These are phyloP conservation scores for Lactifluus hygrophoroides DNA, from an alignment of 768 basidiomycete species.

Conservation along the genomic window DNA sequence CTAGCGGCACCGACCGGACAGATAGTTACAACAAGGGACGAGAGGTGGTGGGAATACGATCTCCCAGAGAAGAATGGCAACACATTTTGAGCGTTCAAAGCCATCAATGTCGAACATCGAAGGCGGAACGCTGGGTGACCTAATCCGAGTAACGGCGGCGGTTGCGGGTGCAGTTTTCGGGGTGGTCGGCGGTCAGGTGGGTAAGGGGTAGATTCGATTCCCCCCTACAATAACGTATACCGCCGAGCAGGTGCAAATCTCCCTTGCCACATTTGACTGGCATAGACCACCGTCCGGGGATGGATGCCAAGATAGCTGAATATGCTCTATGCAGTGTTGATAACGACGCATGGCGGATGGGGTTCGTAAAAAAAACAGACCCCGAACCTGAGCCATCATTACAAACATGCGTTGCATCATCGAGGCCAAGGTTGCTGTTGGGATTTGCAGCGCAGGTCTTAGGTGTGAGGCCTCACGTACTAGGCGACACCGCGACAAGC, in stretches of 20 bases:
- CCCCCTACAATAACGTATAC: slow-evolving; percentile 13
- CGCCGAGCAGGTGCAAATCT: not conserved
- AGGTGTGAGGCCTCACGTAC: not conserved
- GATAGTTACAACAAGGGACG: not conserved
- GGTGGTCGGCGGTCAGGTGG: not conserved
- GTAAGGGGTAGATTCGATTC: not conserved
- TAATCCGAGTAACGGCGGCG: not conserved
- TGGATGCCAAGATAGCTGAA: not conserved
- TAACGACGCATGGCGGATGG: slow-evolving; percentile 13
- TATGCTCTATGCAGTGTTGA: not conserved
- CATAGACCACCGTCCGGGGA: not conserved
- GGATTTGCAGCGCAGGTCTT: not conserved
- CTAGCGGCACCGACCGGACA: slow-evolving; percentile 1
- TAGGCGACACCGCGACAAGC: not conserved
- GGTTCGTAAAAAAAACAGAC: not conserved
- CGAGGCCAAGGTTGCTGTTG: not conserved
- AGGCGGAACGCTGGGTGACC: not conserved
- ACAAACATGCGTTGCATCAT: not conserved
- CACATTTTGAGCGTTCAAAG: not conserved
- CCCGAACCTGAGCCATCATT: not conserved
- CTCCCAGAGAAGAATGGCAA: not conserved
- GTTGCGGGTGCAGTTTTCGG: not conserved
- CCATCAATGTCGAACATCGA: not conserved
- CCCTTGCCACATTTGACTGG: not conserved
- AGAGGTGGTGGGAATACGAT: not conserved